Evolutionary conservation across 768 basidiomycete genomes (phyloP).

Genomic region (Pleurotus tuber-regium): DNA sequence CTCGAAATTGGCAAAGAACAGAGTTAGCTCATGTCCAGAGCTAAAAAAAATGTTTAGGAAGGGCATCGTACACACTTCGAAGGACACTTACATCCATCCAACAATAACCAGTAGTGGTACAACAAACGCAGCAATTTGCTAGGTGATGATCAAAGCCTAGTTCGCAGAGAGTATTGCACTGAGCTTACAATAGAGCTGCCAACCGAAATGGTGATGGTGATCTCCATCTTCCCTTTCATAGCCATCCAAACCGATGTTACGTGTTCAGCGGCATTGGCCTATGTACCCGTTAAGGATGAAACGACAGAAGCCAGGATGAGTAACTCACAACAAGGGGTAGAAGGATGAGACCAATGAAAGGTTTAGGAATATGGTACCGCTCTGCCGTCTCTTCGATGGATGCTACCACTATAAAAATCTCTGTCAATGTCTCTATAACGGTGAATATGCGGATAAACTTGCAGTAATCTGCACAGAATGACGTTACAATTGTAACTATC

Average conservation of each 20-base stretch:
- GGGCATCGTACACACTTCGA: constrained; percentile 10
- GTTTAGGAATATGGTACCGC: constrained; percentile 76
- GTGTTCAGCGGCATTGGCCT: constrained; percentile 87
- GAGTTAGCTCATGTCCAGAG: constrained; percentile 65
- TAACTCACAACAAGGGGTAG: constrained; percentile 83
- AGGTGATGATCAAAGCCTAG: not conserved
- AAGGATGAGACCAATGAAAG: constrained; percentile 85
- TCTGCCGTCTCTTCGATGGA: constrained; percentile 91
- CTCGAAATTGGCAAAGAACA: constrained; percentile 88
- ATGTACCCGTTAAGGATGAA: not conserved
- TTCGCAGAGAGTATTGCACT: not conserved
- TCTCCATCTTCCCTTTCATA: constrained; percentile 60
- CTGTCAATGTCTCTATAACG: too few relatives aligned
- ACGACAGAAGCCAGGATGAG: not conserved
- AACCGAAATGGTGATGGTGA: constrained; percentile 77
- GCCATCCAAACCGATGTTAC: constrained; percentile 88
- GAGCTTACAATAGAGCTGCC: constrained; percentile 73
- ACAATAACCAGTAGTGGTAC: constrained; percentile 85
- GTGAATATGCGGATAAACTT: too few relatives aligned
- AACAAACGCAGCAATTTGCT: constrained; percentile 88
- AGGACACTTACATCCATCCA: constrained; percentile 72
- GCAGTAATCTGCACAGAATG: constrained; percentile 89
- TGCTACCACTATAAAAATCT: constrained; percentile 66
- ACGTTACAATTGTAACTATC: constrained; percentile 72
- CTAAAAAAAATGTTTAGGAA: constrained; percentile 28